phyloP scores from a whole-genome alignment of 1,139 yeast genomes.

The Magnusiomyces sp. region DNA sequence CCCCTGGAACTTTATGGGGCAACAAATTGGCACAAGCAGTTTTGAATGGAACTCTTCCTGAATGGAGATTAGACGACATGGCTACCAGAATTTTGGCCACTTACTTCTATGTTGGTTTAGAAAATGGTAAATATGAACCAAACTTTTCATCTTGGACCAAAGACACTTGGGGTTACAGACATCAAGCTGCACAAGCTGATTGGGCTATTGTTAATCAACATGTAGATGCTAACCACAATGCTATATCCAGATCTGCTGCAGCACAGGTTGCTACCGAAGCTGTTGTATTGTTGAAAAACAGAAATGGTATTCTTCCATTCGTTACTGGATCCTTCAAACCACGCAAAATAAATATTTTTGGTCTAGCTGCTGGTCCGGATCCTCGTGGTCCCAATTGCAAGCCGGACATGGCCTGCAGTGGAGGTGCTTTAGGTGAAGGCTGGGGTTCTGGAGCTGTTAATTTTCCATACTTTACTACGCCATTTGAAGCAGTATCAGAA shows the following conservation, averaged over 20 bases:
- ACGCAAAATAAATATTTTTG: conserved; percentile 42
- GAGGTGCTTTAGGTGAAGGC: conserved; percentile 30
- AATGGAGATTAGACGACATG: conserved; percentile 53
- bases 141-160: conserved; percentile 55
- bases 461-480: conserved; percentile 49
- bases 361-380: conserved; percentile 26
- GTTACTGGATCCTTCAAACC: conserved; percentile 39
- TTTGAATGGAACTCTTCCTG: conserved; percentile 49
- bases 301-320: conserved; percentile 45
- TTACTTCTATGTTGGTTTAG: conserved; percentile 35
- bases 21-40: conserved; percentile 48
- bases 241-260: conserved; percentile 44
- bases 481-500: conserved; percentile 32
- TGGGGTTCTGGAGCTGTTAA: conserved; percentile 44
- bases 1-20: conserved; percentile 45
- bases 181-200: conserved; percentile 42
- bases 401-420: conserved; percentile 23
- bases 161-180: conserved; percentile 46
- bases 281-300: conserved; percentile 46
- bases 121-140: conserved; percentile 36
- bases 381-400: conserved; percentile 35
- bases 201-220: conserved; percentile 45
- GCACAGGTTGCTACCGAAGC: conserved; percentile 51
- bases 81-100: conserved; percentile 52
- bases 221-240: conserved; percentile 41